These are phyloP conservation scores for Canariomyces notabilis DNA, from an alignment of 2,329 filamentous ascomycete species.

Conservation along the genomic window DNA sequence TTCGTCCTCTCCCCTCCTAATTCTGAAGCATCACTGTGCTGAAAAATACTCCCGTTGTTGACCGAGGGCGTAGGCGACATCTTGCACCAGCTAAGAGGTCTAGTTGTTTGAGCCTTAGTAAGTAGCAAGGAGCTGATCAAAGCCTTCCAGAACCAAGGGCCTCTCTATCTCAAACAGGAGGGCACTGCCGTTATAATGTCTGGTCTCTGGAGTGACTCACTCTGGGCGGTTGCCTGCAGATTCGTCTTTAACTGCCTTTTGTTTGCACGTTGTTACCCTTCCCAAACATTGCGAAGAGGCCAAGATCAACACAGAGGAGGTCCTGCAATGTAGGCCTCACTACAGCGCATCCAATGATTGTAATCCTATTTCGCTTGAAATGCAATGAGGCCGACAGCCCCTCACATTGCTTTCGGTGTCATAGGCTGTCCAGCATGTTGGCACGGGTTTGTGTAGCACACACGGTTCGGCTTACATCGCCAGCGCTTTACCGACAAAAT, in stretches of 20 bases:
- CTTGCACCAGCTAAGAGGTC: neutral
- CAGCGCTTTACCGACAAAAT: neutral
- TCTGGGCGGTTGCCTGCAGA: neutral
- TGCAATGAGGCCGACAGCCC: slow-evolving; percentile 5
- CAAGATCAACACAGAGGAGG: neutral
- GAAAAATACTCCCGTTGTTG: neutral
- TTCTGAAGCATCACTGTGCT: neutral
- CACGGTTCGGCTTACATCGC: neutral
- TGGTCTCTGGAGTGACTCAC: neutral
- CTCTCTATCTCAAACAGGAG: neutral
- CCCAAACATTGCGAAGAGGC: neutral
- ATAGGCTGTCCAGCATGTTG: neutral
- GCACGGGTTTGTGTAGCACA: neutral
- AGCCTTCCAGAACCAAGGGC: neutral
- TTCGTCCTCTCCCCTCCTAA: neutral
- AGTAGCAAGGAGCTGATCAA: neutral
- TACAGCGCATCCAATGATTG: neutral
- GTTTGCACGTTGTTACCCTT: too few species aligned
- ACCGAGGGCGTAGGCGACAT: neutral
- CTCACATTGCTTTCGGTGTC: neutral
- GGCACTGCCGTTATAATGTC: neutral
- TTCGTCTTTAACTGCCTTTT: neutral
- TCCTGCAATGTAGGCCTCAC: neutral
- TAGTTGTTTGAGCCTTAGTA: neutral
- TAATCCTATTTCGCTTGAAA: neutral